These are phyloP conservation scores for Arthrobotrys conoides DNA, from an alignment of 2,329 filamentous ascomycete species.

Conservation along the genomic window DNA sequence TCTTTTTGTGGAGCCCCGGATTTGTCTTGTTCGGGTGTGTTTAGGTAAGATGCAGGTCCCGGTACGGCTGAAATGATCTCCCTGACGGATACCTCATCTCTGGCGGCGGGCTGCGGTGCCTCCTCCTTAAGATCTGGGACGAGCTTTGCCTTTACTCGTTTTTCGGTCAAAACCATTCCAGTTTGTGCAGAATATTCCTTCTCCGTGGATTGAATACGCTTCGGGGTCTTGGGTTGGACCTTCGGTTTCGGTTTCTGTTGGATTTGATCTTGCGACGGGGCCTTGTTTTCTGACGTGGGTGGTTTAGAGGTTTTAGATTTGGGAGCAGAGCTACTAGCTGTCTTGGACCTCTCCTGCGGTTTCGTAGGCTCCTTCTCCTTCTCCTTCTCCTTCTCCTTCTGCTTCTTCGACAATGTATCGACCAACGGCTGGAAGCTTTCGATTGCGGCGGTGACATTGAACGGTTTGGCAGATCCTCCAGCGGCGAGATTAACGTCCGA, in stretches of 20 bases:
- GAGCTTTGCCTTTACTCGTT: constrained; percentile 46
- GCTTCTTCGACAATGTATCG: constrained; percentile 61
- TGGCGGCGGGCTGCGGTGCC: constrained; percentile 23
- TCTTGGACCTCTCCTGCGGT: constrained; percentile 25
- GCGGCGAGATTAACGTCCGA: constrained; percentile 43
- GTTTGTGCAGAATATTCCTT: constrained; percentile 54
- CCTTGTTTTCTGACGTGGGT: constrained; percentile 6
- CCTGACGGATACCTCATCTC: constrained; percentile 28
- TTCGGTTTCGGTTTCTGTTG: constrained; percentile 53
- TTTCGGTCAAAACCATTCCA: constrained; percentile 55
- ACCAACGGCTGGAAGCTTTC: constrained; percentile 58
- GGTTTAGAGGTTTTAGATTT: constrained; percentile 30
- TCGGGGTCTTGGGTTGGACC: constrained; percentile 40
- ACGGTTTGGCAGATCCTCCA: constrained; percentile 44
- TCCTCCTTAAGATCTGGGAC: constrained; percentile 56
- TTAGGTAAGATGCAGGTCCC: constrained; percentile 13
- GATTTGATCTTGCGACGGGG: constrained; percentile 51
- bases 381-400: constrained; percentile 41
- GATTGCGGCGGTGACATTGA: constrained; percentile 54
- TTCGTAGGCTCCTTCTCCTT: background rate
- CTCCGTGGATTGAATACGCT: constrained; percentile 56
- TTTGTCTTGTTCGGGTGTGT: constrained; percentile 25
- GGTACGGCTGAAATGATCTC: constrained; percentile 32
- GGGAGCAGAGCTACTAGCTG: background rate
- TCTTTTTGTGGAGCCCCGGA: constrained; percentile 23